phyloP scores from a whole-genome alignment of 257 asterid species.

The Primulina tabacum region DNA sequence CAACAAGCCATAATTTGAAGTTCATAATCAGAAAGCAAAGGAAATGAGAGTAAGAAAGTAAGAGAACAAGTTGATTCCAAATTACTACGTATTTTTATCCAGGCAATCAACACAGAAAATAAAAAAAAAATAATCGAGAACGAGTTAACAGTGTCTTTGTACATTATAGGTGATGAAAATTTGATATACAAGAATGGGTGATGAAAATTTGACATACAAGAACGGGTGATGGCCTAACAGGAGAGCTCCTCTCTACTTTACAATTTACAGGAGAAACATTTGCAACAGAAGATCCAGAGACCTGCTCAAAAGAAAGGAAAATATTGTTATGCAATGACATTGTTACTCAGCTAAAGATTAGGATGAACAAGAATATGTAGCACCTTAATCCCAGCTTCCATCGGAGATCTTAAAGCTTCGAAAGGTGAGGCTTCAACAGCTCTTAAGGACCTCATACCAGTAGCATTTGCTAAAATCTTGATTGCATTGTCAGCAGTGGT shows the following conservation, averaged over 20 bases:
- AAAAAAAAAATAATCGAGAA: background rate
- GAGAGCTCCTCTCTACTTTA: constrained; percentile 96
- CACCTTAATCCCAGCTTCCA: constrained; percentile 51
- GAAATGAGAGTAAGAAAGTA: background rate
- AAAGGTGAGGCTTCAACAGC: constrained; percentile 67
- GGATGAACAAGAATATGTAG: constrained; percentile 6
- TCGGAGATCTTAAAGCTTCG: constrained; percentile 31
- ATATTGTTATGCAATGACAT: constrained; percentile 13
- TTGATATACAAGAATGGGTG: constrained; percentile 65
- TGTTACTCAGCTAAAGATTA: constrained; percentile 19
- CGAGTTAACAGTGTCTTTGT: background rate
- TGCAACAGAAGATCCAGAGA: constrained; percentile 70
- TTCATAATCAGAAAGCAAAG: constrained; percentile 18
- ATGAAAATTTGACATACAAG: constrained; percentile 49
- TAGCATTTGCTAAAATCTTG: constrained; percentile 78
- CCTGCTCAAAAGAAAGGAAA: constrained; percentile 47
- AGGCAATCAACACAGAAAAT: background rate
- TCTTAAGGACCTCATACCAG: constrained; percentile 80
- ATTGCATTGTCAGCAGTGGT: constrained; percentile 88
- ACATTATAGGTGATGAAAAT: constrained; percentile 8
- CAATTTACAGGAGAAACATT: constrained; percentile 70
- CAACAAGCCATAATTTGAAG: constrained; percentile 10
- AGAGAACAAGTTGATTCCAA: background rate
- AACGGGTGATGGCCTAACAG: constrained; percentile 84
- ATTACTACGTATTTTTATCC: background rate